Evolutionary conservation across 192 early-diverging fungal genomes (phyloP), one percentile per base, ranked within the genome.

Genomic region (Allomyces macrogynus): DNA sequence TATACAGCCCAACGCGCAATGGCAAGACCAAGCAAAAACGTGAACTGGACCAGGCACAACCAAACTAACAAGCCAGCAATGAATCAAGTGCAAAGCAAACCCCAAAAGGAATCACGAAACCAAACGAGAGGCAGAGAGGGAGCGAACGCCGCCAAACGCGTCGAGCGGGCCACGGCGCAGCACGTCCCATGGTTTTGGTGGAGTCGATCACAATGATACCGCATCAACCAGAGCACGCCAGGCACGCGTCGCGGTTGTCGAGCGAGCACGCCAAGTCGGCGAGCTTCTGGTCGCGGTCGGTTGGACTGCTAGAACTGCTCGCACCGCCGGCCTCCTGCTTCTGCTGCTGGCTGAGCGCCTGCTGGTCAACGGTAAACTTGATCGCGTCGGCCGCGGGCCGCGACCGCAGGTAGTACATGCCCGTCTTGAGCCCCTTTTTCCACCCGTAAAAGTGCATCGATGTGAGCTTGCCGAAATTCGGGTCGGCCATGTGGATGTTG

Each of bases 401-500:
- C 10, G 92, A 90, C 54, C 95, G 87, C 63, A 98, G 76, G 74
- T 98, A 98, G 76, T 98, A 98, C 95, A 95, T 95, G 61, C 95
- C 95, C 10, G 95, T 98, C 86, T 98, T 98, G 22, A 98, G 79
- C 3, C 95, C 95, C 76, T 87, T 86, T 78, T 90, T 89, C 93
- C 95, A 96, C 16, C 89, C 95, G 73, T 96, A 94, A 23, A 98
- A 96, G 75, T 96, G 92, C 95, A 98, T 98, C 43, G 80, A 83
- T 9, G 95, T 93, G 67, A 98, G 78, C 75, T 92, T 93, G 72
- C 87, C 89, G 76, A 86, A 94, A 73, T 88, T 93, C 11, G 91
- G 83, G 62, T 91, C 89, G n/a, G 87, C 90, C 73, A 96, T 80
- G 75, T 92, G 90, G 65, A 98, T 89, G 74, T 98, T 98, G 40